A percentile compares a stretch with the other conserved stretches of the same genome.
Evolutionary conservation across 2,329 filamentous ascomycete genomes (phyloP).

Genomic region (Pestalotiopsis sp.): DNA sequence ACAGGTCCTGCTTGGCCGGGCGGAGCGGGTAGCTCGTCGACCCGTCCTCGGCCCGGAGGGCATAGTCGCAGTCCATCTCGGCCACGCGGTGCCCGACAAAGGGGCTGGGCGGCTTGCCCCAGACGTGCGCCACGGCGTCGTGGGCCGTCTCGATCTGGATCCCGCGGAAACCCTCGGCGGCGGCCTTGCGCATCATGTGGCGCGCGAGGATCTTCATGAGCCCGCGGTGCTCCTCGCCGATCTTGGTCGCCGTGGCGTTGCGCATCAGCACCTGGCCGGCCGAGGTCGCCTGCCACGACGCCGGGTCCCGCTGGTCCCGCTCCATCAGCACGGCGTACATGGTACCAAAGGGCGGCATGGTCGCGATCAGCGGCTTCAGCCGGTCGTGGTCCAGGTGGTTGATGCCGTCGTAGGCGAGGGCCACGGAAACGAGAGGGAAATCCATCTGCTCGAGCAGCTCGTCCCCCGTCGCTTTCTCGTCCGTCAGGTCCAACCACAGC

Average conservation of each 20-base stretch:
- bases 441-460: conserved; percentile 31
- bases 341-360: conserved; percentile 11
- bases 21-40: conserved; percentile 12
- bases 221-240: conserved; percentile 26
- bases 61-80: conserved; percentile 15
- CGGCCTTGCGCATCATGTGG: conserved; percentile 22
- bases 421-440: conserved; percentile 32
- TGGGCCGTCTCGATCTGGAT: conserved; percentile 27
- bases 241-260: conserved; percentile 27
- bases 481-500: conserved; percentile 28
- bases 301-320: conserved; percentile 25
- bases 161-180: conserved; percentile 22
- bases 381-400: conserved; percentile 15
- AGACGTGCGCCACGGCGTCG: conserved; percentile 27
- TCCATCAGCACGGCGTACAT: conserved; percentile 6
- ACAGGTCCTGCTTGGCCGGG: conserved; percentile 14
- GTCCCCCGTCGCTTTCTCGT: conserved; percentile 12
- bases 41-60: conserved; percentile 16
- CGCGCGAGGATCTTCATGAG: conserved; percentile 26
- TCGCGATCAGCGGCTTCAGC: conserved; percentile 8
- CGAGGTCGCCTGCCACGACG: conserved; percentile 24
- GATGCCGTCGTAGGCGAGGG: conserved; percentile 28
- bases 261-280: conserved; percentile 27
- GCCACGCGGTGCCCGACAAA: conserved; percentile 19
- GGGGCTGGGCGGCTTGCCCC: conserved; percentile 25